These are phyloP conservation scores for Aureobasidium pullulans DNA, from an alignment of 2,329 filamentous ascomycete species.

Conservation along the genomic window DNA sequence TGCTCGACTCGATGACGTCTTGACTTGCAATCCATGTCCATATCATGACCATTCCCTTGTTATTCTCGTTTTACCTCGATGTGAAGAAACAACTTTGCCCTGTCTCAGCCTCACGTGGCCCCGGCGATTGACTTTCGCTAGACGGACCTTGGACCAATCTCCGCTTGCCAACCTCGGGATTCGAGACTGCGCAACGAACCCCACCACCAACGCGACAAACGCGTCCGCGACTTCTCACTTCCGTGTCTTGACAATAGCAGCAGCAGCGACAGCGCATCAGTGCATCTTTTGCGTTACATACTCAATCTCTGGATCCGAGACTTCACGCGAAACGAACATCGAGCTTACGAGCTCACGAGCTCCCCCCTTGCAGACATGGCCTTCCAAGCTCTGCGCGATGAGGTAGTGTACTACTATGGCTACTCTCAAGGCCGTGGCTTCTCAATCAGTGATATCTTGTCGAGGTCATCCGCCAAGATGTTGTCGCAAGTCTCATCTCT, in stretches of 20 bases:
- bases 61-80: not conserved
- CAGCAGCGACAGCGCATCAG: too few relatives aligned
- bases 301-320: too few relatives aligned
- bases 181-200: not conserved
- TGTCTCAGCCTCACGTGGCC: not conserved
- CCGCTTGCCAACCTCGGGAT: not conserved
- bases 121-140: constrained; percentile 3
- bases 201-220: not conserved
- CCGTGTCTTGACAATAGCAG: not conserved
- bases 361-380: constrained; percentile 4
- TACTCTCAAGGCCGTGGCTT: constrained; percentile 25
- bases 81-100: not conserved
- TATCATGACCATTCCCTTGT: not conserved
- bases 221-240: not conserved
- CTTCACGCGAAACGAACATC: too few relatives aligned
- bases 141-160: not conserved
- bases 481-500: constrained; percentile 24
- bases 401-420: constrained; percentile 22
- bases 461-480: constrained; percentile 20
- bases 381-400: constrained; percentile 21
- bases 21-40: not conserved
- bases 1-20: not conserved
- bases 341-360: not conserved
- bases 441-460: constrained; percentile 20
- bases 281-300: not conserved